phyloP scores from a whole-genome alignment of 352 stramenopile species.

The Phytophthora ohioensis region DNA sequence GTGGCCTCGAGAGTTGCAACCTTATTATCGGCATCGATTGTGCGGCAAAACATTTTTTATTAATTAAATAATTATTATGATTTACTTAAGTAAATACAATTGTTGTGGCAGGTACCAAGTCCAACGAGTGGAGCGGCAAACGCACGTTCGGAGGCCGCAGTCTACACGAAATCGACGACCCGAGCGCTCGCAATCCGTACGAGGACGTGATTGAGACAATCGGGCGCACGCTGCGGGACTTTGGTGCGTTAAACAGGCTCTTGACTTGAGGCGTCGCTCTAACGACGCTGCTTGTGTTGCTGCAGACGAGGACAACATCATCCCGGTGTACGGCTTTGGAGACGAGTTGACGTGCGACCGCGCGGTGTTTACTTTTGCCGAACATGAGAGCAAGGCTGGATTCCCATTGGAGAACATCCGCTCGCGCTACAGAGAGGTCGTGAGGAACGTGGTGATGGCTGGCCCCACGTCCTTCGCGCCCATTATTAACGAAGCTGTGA shows the following conservation, averaged over 20 bases:
- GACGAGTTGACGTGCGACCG: constrained; percentile 83
- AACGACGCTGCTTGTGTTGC: constrained; percentile 15
- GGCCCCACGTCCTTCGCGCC: constrained; percentile 88
- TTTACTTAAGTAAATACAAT: constrained; percentile 7
- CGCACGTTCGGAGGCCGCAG: constrained; percentile 75
- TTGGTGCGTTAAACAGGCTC: constrained; percentile 50
- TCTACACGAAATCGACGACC: constrained; percentile 74
- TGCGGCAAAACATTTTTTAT: constrained; percentile 37
- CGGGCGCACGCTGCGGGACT: constrained; percentile 72
- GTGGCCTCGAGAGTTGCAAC: constrained; percentile 88
- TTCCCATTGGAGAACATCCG: constrained; percentile 79
- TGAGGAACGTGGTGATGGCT: constrained; percentile 79
- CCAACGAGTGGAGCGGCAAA: constrained; percentile 91
- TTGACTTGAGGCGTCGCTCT: constrained; percentile 2
- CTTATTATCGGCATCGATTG: constrained; percentile 89
- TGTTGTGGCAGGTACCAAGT: constrained; percentile 78
- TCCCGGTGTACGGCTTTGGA: constrained; percentile 87
- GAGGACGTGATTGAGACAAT: constrained; percentile 88
- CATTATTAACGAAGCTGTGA: constrained; percentile 86
- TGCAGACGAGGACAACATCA: constrained; percentile 86
- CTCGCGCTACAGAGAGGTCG: constrained; percentile 71
- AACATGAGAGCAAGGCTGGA: constrained; percentile 44
- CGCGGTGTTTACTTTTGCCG: constrained; percentile 78
- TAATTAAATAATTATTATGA: background rate
- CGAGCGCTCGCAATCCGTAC: constrained; percentile 71